These are phyloP conservation scores for Scenedesmus sp. DNA, from an alignment of 163 green algal species.

Conservation along the genomic window DNA sequence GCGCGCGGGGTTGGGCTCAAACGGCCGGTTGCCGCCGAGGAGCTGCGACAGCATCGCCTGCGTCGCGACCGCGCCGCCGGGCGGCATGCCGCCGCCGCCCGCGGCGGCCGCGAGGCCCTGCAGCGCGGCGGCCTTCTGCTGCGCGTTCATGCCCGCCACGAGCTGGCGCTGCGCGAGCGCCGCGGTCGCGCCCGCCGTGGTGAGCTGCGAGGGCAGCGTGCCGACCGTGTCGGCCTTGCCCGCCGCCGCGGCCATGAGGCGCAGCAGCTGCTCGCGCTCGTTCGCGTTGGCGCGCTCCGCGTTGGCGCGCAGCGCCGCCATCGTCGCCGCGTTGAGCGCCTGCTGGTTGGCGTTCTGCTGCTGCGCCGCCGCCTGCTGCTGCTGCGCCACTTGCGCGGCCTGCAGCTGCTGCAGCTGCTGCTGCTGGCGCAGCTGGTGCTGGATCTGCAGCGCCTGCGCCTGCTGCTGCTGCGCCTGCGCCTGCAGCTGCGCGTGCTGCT, in stretches of 20 bases:
- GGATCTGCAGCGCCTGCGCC: constrained; percentile 1
- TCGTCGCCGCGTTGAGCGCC: constrained; percentile 10
- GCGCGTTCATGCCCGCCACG: constrained; percentile 16
- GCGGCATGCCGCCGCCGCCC: background rate
- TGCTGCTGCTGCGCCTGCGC: constrained; percentile 12
- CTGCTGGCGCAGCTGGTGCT: constrained; percentile 26
- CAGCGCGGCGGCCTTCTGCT: constrained; percentile 30
- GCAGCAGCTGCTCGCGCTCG: constrained; percentile 23
- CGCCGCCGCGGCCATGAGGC: constrained; percentile 22
- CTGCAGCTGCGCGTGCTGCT: constrained; percentile 33
- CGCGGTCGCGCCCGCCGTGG: constrained; percentile 24
- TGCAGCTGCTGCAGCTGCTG: constrained; percentile 13
- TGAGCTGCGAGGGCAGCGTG: constrained; percentile 26
- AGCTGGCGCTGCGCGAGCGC: constrained; percentile 38
- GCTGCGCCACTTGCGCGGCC: constrained; percentile 17
- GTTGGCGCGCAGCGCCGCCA: constrained; percentile 6
- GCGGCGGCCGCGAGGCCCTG: background rate
- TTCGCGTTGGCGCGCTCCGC: background rate
- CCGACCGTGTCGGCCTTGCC: constrained; percentile 40
- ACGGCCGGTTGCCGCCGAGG: constrained; percentile 11
- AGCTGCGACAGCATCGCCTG: constrained; percentile 30
- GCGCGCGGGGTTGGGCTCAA: constrained; percentile 40
- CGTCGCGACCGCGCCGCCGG: background rate
- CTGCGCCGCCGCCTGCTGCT: constrained; percentile 17
- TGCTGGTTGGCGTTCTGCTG: constrained; percentile 30